These are phyloP conservation scores for Leccinellum rugosiceps DNA, from an alignment of 768 basidiomycete species.

Conservation along the genomic window DNA sequence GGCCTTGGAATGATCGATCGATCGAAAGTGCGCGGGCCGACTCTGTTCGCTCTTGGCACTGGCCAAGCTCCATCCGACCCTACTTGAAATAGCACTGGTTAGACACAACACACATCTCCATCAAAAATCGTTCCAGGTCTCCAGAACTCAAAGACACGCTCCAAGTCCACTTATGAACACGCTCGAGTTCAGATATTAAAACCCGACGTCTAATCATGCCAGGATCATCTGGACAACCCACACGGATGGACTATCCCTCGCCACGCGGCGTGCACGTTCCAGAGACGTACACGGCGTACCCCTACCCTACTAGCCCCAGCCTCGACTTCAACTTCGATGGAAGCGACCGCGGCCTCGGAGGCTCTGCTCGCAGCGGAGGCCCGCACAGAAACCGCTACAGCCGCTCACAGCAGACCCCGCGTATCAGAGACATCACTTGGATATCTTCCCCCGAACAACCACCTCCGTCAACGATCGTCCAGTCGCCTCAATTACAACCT, in stretches of 20 bases:
- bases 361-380: conserved; percentile 1
- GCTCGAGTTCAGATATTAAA: neutral
- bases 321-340: conserved; percentile 8
- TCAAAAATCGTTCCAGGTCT: neutral
- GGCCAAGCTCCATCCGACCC: too few species aligned
- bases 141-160: neutral
- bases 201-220: neutral
- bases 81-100: too few species aligned
- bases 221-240: neutral
- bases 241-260: conserved; percentile 17
- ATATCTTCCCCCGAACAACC: conserved; percentile 17
- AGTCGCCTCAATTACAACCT: neutral
- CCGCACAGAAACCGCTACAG: conserved; percentile 23
- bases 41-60: too few species aligned
- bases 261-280: conserved; percentile 24
- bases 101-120: too few species aligned
- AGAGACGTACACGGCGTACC: conserved; percentile 7
- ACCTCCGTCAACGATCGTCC: conserved; percentile 5
- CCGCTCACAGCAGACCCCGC: conserved; percentile 19
- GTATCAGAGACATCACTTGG: conserved; percentile 23
- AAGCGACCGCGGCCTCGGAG: conserved; percentile 1
- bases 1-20: too few species aligned
- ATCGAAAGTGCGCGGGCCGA: too few species aligned
- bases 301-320: neutral
- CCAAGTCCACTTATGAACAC: neutral